These are phyloP conservation scores for Ephemerocybe angulata DNA, from an alignment of 768 basidiomycete genomes.

Conservation along the genomic window DNA sequence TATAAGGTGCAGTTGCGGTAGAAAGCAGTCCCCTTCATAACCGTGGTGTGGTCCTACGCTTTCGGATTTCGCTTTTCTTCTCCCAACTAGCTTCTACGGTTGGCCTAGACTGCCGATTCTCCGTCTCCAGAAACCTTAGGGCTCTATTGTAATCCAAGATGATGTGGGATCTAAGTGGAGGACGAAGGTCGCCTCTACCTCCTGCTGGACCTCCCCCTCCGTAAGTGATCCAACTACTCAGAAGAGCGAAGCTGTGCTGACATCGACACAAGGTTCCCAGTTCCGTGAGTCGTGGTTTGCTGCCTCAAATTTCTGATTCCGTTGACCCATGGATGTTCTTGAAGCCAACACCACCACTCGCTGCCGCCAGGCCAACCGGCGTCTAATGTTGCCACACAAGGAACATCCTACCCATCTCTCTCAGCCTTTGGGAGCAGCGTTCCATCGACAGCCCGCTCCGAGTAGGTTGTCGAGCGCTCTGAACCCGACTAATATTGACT, in stretches of 20 bases:
- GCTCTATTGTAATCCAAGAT: constrained; percentile 20
- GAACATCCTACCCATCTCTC: background rate
- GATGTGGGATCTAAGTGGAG: constrained; percentile 39
- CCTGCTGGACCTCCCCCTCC: constrained; percentile 19
- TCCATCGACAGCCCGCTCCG: background rate
- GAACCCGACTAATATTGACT: background rate
- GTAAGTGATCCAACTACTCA: constrained; percentile 17
- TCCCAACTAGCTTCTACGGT: too few relatives aligned
- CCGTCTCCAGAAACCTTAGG: background rate
- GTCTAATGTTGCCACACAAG: background rate
- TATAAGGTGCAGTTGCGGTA: too few relatives aligned
- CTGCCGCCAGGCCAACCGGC: background rate
- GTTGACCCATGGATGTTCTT: background rate
- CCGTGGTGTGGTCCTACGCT: too few relatives aligned
- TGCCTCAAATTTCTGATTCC: background rate
- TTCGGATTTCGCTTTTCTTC: too few relatives aligned
- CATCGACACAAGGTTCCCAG: constrained; percentile 22
- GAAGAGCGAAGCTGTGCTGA: background rate
- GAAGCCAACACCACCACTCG: background rate
- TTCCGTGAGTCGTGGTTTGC: constrained; percentile 21
- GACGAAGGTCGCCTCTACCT: constrained; percentile 22
- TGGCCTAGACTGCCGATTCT: background rate
- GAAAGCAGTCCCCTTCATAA: too few relatives aligned
- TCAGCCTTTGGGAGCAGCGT: background rate
- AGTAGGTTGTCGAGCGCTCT: background rate